Conservation (phyloP, 108 stramenopile genomes). For the Nannochloropsis salina region DNA sequence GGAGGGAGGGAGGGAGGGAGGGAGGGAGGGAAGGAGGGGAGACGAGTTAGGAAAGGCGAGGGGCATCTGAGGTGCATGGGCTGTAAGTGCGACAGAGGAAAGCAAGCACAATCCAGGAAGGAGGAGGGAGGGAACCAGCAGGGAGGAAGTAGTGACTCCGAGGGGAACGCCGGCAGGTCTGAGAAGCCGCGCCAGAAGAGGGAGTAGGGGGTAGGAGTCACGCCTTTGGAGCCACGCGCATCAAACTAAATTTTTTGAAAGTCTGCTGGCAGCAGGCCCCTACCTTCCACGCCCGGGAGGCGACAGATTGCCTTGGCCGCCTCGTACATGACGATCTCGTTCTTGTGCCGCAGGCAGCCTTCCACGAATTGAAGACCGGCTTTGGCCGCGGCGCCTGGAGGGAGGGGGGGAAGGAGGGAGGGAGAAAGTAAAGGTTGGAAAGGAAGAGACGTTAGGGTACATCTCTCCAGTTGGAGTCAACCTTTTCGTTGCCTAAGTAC, state of each 20-base stretch:
- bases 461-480: too few relatives aligned
- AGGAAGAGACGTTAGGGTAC: not conserved
- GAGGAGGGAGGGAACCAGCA: not conserved
- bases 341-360: slow-evolving; percentile 78
- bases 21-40: not conserved
- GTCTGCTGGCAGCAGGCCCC: too few relatives aligned
- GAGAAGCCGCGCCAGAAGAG: too few relatives aligned
- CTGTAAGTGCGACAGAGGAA: not conserved
- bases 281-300: slow-evolving; percentile 72
- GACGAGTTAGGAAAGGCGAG: not conserved
- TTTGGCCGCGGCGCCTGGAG: not conserved
- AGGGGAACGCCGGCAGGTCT: too few relatives aligned
- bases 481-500: too few relatives aligned
- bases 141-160: too few relatives aligned
- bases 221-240: too few relatives aligned
- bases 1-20: slow-evolving; percentile 10
- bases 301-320: slow-evolving; percentile 94
- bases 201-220: too few relatives aligned
- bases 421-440: not conserved
- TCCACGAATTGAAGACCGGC: slow-evolving; percentile 67
- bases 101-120: not conserved
- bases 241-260: too few relatives aligned
- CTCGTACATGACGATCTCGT: slow-evolving; percentile 97
- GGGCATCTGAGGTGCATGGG: too few relatives aligned
- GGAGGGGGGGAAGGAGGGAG: slow-evolving; percentile 20